These are phyloP conservation scores for Leccinum pachyderme DNA, from an alignment of 1,284 basidiomycete genomes.

Conservation along the genomic window DNA sequence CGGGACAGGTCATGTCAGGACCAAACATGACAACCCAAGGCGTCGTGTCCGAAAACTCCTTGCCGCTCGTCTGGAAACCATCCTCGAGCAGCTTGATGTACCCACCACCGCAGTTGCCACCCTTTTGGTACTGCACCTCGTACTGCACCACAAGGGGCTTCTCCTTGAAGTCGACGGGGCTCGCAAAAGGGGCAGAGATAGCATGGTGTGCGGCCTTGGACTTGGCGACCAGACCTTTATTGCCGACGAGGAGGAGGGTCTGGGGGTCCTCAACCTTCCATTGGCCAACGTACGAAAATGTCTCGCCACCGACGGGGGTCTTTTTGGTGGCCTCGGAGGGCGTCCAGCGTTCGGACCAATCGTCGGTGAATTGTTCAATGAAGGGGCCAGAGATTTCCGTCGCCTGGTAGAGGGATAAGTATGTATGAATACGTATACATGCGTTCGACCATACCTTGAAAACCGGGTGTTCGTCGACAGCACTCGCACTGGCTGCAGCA, in stretches of 20 bases:
- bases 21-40: constrained; percentile 98
- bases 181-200: constrained; percentile 88
- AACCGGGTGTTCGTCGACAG: constrained; percentile 58
- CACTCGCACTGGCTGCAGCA: constrained; percentile 59
- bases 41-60: constrained; percentile 96
- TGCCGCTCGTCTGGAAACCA: constrained; percentile 87
- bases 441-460: constrained; percentile 57
- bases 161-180: constrained; percentile 78
- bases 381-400: constrained; percentile 89
- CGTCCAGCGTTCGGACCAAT: constrained; percentile 92
- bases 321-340: constrained; percentile 97
- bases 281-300: constrained; percentile 94
- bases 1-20: constrained; percentile 84
- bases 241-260: constrained; percentile 71
- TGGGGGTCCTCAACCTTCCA: constrained; percentile 94
- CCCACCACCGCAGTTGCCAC: constrained; percentile 98
- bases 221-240: constrained; percentile 90
- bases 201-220: constrained; percentile 94
- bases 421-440: neutral
- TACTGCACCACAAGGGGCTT: constrained; percentile 97
- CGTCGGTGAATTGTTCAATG: constrained; percentile 94
- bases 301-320: constrained; percentile 90
- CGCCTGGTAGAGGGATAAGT: constrained; percentile 46
- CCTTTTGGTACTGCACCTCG: constrained; percentile 99
- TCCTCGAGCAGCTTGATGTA: constrained; percentile 97